Conservation (phyloP, 495 filamentous ascomycete species). For the Penicillium chermesinum region DNA sequence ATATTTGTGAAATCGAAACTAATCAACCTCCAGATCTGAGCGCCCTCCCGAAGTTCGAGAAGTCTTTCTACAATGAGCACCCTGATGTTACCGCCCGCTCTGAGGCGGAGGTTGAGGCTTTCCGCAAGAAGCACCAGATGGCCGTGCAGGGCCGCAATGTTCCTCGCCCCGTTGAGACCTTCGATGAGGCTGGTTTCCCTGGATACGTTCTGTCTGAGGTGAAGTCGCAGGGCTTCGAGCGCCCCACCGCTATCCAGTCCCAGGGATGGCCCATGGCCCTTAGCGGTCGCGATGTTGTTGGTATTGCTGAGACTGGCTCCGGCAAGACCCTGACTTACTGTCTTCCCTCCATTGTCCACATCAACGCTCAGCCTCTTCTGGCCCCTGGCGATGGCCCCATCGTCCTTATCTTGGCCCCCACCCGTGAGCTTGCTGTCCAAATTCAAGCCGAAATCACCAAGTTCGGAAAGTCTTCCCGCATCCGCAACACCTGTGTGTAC, state of each 20-base stretch:
- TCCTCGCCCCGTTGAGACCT: slow-evolving; percentile 89
- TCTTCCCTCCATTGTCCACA: slow-evolving; percentile 97
- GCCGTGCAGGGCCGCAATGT: slow-evolving; percentile 69
- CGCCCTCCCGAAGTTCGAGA: slow-evolving; percentile 91
- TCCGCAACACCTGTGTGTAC: slow-evolving; percentile 98
- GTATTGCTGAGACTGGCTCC: slow-evolving; percentile 98
- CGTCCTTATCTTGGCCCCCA: slow-evolving; percentile 90
- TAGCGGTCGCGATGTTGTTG: slow-evolving; percentile 95
- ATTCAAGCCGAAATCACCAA: slow-evolving; percentile 99
- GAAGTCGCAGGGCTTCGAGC: slow-evolving; percentile 90
- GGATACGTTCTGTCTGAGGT: slow-evolving; percentile 96
- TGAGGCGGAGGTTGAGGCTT: slow-evolving; percentile 74
- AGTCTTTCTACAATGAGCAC: slow-evolving; percentile 97
- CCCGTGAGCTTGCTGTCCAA: slow-evolving; percentile 95
- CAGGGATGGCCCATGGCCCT: slow-evolving; percentile 99
- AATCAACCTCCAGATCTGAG: slow-evolving; percentile 55
- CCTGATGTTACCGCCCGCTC: slow-evolving; percentile 69
- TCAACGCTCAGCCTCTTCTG: slow-evolving; percentile 96
- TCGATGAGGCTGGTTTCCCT: slow-evolving; percentile 96
- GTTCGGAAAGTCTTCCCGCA: slow-evolving; percentile 95
- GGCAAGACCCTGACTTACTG: slow-evolving; percentile 99
- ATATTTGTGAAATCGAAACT: neutral
- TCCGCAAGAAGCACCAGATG: slow-evolving; percentile 77
- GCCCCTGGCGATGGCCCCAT: slow-evolving; percentile 97
- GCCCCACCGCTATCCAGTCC: slow-evolving; percentile 92